Evolutionary conservation across 345 rosid species (phyloP).

Genomic region (Bruguiera parviflora): DNA sequence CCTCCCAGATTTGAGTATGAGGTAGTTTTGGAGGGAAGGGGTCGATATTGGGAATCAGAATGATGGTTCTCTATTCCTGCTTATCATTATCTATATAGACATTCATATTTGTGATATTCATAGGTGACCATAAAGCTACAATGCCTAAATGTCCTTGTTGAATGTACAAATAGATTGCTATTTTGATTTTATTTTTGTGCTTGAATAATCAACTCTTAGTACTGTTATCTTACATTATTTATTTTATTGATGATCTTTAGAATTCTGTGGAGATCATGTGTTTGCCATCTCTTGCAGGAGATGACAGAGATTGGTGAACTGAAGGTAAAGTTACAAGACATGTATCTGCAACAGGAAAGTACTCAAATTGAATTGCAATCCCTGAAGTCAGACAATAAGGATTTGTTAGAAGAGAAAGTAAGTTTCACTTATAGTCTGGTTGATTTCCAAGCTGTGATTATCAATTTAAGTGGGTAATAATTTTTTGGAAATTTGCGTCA

Average conservation of each 20-base stretch:
- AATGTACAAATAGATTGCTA: too few relatives aligned
- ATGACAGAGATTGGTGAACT: constrained; percentile 48
- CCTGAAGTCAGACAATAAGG: constrained; percentile 51
- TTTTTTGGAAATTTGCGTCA: background rate
- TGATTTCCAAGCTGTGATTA: background rate
- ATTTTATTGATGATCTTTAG: background rate
- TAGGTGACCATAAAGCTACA: too few relatives aligned
- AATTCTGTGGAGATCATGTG: background rate
- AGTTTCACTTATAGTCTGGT: constrained; percentile 1
- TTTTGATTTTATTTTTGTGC: background rate
- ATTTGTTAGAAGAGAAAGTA: constrained; percentile 67
- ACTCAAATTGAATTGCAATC: constrained; percentile 51
- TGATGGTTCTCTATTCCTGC: too few relatives aligned
- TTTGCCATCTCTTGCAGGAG: constrained; percentile 41
- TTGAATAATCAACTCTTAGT: background rate
- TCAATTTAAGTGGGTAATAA: constrained; percentile 1
- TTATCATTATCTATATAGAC: too few relatives aligned
- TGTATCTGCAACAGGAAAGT: constrained; percentile 42
- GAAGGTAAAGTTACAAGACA: constrained; percentile 44
- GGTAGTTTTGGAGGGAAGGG: too few relatives aligned
- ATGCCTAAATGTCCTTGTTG: too few relatives aligned
- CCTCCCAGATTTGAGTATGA: too few relatives aligned
- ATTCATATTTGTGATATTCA: too few relatives aligned
- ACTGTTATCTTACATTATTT: background rate
- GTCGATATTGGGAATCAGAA: too few relatives aligned